Conservation (phyloP, 2,329 filamentous ascomycete genomes). For the Thielaviopsis ethacetica region DNA sequence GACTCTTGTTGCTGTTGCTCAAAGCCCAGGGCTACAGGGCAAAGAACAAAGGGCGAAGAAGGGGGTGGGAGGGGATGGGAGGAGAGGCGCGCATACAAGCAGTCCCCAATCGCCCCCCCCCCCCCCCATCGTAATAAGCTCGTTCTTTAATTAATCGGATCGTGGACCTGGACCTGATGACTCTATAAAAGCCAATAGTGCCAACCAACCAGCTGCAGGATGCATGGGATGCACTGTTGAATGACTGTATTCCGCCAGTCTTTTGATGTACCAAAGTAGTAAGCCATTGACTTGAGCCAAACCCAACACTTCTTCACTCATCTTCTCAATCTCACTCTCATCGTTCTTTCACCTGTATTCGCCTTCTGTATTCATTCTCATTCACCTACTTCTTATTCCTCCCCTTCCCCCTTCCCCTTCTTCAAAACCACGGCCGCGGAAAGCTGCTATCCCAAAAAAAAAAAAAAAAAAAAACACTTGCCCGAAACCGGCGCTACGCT, state of each 20-base stretch:
- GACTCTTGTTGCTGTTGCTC: too few relatives aligned
- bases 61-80: too few relatives aligned
- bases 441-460: not conserved
- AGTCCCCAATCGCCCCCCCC: too few relatives aligned
- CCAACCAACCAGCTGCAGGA: not conserved
- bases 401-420: not conserved
- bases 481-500: conserved; percentile 1
- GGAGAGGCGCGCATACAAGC: too few relatives aligned
- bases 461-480: not conserved
- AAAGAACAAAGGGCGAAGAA: too few relatives aligned
- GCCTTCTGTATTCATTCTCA: too few relatives aligned
- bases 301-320: too few relatives aligned
- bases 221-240: not conserved
- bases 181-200: not conserved
- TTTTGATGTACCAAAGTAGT: not conserved
- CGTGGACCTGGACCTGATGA: not conserved
- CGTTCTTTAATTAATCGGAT: not conserved
- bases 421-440: not conserved
- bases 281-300: not conserved
- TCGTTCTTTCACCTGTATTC: too few relatives aligned
- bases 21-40: too few relatives aligned
- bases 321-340: not conserved
- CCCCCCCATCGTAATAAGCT: too few relatives aligned
- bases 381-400: too few relatives aligned
- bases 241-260: not conserved